phyloP scores from a whole-genome alignment of 805 yeast species.

The Yarrowia alimentaria region DNA sequence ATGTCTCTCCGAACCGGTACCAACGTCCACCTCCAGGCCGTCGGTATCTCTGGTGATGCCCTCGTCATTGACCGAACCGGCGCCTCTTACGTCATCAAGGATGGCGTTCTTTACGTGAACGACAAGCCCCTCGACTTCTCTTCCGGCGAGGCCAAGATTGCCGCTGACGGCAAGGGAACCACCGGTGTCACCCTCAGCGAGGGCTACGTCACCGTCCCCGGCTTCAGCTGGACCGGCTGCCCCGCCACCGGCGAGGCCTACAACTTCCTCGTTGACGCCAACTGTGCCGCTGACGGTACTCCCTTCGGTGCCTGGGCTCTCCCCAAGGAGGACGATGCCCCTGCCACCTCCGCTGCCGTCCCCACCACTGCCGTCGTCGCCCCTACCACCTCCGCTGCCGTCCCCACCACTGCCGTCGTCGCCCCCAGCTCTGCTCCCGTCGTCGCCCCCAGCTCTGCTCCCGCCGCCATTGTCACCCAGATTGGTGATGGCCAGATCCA shows the following conservation, averaged over 20 bases:
- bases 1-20: slow-evolving; percentile 26
- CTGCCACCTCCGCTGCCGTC: background rate
- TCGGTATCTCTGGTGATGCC: background rate
- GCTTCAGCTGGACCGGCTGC: slow-evolving; percentile 17
- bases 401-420: background rate
- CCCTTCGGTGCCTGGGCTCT: slow-evolving; percentile 21
- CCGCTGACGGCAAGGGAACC: slow-evolving; percentile 16
- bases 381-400: background rate
- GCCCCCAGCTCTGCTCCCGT: background rate
- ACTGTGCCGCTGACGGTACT: slow-evolving; percentile 32
- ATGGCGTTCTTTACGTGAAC: slow-evolving; percentile 7
- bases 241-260: background rate
- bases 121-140: slow-evolving; percentile 15
- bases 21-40: slow-evolving; percentile 1
- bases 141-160: slow-evolving; percentile 13
- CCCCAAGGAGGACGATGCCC: background rate
- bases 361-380: background rate
- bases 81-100: slow-evolving; percentile 13
- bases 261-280: slow-evolving; percentile 3
- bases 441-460: background rate
- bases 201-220: slow-evolving; percentile 15
- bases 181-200: background rate
- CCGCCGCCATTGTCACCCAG: slow-evolving; percentile 9
- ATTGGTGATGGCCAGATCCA: slow-evolving; percentile 23
- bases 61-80: background rate